phyloP scores from a whole-genome alignment of 208 protist species.

The Tetramitus jugosus region DNA sequence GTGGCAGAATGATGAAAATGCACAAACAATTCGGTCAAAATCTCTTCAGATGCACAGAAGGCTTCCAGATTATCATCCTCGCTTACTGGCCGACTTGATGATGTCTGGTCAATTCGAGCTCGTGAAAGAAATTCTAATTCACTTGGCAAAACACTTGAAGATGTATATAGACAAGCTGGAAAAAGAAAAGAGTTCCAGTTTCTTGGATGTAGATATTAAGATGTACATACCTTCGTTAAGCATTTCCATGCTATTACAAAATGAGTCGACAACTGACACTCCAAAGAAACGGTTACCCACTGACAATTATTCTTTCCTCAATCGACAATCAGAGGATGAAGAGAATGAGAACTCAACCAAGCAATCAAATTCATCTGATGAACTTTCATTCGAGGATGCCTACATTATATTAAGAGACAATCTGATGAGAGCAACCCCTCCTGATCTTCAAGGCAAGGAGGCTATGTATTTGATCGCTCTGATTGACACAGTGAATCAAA shows the following conservation, averaged over 20 bases:
- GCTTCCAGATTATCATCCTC: slow-evolving; percentile 12
- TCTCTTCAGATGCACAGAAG: neutral
- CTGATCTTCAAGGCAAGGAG: neutral
- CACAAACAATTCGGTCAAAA: neutral
- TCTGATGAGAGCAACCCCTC: neutral
- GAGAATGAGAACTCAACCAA: neutral
- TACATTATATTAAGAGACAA: neutral
- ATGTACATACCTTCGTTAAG: neutral
- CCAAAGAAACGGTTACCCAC: neutral
- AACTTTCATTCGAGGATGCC: neutral
- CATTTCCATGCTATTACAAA: neutral
- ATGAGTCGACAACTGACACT: neutral
- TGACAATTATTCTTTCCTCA: neutral
- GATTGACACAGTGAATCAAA: neutral
- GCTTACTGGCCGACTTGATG: neutral
- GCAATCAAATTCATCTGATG: neutral
- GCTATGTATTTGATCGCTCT: neutral
- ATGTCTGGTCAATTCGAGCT: neutral
- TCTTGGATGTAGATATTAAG: no score
- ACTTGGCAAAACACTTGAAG: neutral
- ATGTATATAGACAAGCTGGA: neutral
- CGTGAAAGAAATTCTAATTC: neutral
- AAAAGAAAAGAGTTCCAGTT: no score
- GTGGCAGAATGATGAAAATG: neutral
- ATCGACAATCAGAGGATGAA: neutral